A percentile compares a stretch with the other conserved stretches of the same genome.
These are phyloP conservation scores for Beauveria sp. DNA, from an alignment of 2,329 filamentous ascomycete genomes.

Conservation along the genomic window DNA sequence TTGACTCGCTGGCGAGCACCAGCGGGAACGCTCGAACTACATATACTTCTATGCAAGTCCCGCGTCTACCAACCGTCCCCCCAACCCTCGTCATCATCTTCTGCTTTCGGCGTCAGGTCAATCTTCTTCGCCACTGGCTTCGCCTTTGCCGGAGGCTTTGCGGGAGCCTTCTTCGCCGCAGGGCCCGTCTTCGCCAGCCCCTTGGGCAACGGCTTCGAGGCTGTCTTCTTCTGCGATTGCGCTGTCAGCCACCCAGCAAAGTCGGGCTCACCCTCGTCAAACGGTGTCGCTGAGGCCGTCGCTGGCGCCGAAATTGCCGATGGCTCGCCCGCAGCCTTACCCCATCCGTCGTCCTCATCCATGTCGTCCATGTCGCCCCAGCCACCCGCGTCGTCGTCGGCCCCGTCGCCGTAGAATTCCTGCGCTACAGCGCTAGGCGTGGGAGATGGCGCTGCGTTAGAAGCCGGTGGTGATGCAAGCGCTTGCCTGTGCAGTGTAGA, in stretches of 20 bases:
- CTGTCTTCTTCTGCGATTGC: slow-evolving; percentile 67
- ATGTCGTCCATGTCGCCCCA: slow-evolving; percentile 66
- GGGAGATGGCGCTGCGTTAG: slow-evolving; percentile 42
- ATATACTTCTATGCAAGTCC: neutral
- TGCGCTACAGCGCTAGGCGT: slow-evolving; percentile 35
- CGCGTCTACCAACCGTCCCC: slow-evolving; percentile 53
- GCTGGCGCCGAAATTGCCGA: slow-evolving; percentile 12
- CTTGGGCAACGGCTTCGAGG: slow-evolving; percentile 66
- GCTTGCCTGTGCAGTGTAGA: slow-evolving; percentile 55
- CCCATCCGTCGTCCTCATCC: slow-evolving; percentile 31
- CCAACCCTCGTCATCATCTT: slow-evolving; percentile 56
- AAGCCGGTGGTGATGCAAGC: slow-evolving; percentile 41
- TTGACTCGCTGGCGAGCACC: too few relatives aligned
- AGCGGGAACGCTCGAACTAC: neutral
- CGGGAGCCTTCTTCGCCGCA: slow-evolving; percentile 32
- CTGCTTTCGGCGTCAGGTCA: slow-evolving; percentile 58
- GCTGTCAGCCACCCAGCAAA: slow-evolving; percentile 93
- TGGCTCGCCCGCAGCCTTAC: slow-evolving; percentile 34
- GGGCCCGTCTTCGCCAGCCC: slow-evolving; percentile 59
- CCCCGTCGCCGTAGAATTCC: slow-evolving; percentile 47
- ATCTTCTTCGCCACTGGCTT: slow-evolving; percentile 57
- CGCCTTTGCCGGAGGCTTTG: slow-evolving; percentile 30
- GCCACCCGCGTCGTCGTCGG: slow-evolving; percentile 56
- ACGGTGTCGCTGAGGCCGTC: slow-evolving; percentile 40
- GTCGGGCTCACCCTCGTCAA: slow-evolving; percentile 85